Conservation (phyloP, 2,329 filamentous ascomycete genomes). For the Rhexocercosporidium sp. region DNA sequence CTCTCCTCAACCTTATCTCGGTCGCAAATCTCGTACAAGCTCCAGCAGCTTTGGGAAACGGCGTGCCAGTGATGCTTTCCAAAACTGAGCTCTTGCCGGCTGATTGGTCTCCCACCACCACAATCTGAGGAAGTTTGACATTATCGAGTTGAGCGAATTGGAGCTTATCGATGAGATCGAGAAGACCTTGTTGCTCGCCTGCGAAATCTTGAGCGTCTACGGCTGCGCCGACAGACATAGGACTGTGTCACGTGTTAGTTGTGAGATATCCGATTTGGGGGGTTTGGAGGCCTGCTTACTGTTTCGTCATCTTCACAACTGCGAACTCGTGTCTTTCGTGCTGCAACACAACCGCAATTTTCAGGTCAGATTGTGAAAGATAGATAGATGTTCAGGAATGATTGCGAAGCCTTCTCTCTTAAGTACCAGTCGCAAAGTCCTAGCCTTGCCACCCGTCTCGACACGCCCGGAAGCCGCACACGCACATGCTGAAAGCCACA, state of each 20-base stretch:
- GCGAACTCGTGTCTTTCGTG: background rate
- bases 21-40: conserved; percentile 51
- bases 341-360: background rate
- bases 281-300: background rate
- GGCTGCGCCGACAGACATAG: conserved; percentile 50
- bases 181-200: conserved; percentile 19
- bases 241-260: conserved; percentile 40
- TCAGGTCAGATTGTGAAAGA: background rate
- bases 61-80: conserved; percentile 44
- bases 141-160: conserved; percentile 26
- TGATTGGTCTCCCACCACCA: conserved; percentile 47
- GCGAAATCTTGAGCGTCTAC: conserved; percentile 20
- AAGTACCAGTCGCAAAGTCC: background rate
- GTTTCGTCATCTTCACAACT: conserved; percentile 5
- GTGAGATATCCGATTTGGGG: background rate
- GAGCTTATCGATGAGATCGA: conserved; percentile 25
- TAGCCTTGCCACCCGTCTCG: background rate
- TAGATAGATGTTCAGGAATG: background rate
- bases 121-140: conserved; percentile 27
- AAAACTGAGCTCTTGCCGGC: conserved; percentile 39
- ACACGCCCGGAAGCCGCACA: background rate
- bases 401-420: background rate
- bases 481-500: conserved; percentile 6
- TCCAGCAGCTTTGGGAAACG: conserved; percentile 46
- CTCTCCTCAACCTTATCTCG: conserved; percentile 46